phyloP scores from a whole-genome alignment of 1,284 basidiomycete species.

The Papiliotrema nemorosa region DNA sequence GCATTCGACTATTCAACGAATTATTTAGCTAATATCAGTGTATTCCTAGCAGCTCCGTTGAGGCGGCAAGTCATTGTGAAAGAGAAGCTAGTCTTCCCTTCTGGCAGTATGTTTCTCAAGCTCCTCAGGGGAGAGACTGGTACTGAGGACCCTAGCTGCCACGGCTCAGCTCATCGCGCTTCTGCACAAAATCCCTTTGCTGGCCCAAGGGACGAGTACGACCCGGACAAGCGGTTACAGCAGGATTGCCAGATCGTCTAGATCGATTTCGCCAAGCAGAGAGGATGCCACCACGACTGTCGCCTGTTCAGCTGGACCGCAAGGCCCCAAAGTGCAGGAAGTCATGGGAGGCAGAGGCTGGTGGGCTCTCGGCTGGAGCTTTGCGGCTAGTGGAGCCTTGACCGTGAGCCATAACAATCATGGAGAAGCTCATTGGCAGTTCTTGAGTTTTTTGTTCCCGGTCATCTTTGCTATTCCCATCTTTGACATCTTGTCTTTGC shows the following conservation, averaged over 20 bases:
- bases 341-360: conserved; percentile 63
- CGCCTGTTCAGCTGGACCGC: neutral
- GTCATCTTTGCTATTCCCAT: conserved; percentile 85
- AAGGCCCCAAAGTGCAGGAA: conserved; percentile 26
- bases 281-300: neutral
- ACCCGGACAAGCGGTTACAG: conserved; percentile 18
- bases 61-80: conserved; percentile 93
- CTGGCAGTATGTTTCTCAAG: conserved; percentile 58
- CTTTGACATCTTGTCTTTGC: conserved; percentile 61
- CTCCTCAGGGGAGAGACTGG: neutral
- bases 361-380: conserved; percentile 70
- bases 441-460: conserved; percentile 73
- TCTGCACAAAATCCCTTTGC: conserved; percentile 58
- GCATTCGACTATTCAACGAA: conserved; percentile 13
- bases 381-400: conserved; percentile 63
- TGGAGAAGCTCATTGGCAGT: conserved; percentile 23
- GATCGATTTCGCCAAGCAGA: conserved; percentile 17
- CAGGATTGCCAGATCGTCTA: conserved; percentile 29
- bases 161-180: conserved; percentile 93
- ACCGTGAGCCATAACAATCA: conserved; percentile 54
- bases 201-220: conserved; percentile 15
- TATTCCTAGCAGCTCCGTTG: conserved; percentile 89
- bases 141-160: conserved; percentile 54
- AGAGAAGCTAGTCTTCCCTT: conserved; percentile 89
- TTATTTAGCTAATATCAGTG: conserved; percentile 52